Conservation (phyloP, 148 eudicot species). For the Nepenthes gracilis region DNA sequence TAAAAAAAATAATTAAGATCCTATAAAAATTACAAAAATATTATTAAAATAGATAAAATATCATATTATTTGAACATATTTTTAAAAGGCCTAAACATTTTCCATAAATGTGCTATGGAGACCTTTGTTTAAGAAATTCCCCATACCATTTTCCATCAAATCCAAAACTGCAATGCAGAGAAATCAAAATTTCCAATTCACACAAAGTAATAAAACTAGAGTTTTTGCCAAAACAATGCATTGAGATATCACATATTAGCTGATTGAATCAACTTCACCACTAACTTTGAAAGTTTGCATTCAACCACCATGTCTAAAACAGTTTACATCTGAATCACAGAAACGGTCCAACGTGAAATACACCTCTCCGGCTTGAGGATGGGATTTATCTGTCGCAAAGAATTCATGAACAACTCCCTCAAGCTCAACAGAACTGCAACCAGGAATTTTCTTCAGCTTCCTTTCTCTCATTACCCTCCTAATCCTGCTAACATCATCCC, state of each 20-base stretch:
- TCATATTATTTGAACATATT: no score
- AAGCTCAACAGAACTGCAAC: slow-evolving; percentile 58
- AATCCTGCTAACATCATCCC: slow-evolving; percentile 49
- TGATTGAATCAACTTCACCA: slow-evolving; percentile 1
- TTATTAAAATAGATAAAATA: no score
- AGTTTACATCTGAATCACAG: slow-evolving; percentile 17
- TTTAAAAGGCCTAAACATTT: no score
- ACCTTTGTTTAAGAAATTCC: no score
- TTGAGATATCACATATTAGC: neutral
- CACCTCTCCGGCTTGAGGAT: slow-evolving; percentile 32
- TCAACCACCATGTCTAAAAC: slow-evolving; percentile 6
- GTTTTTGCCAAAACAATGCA: no score
- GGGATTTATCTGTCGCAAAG: slow-evolving; percentile 35
- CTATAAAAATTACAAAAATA: no score
- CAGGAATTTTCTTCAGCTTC: slow-evolving; percentile 48
- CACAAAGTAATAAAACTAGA: no score
- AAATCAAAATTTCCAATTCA: no score
- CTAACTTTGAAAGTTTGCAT: slow-evolving; percentile 6
- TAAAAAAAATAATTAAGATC: no score
- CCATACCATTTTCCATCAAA: no score
- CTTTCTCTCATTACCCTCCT: slow-evolving; percentile 41
- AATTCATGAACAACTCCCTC: slow-evolving; percentile 53
- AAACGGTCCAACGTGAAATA: slow-evolving; percentile 24
- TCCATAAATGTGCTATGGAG: no score
- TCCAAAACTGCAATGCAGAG: no score